A percentile compares a stretch with the other conserved stretches of the same genome.
Conservation (phyloP, 202 grass and related monocot genomes). For the Panicum hallii region DNA sequence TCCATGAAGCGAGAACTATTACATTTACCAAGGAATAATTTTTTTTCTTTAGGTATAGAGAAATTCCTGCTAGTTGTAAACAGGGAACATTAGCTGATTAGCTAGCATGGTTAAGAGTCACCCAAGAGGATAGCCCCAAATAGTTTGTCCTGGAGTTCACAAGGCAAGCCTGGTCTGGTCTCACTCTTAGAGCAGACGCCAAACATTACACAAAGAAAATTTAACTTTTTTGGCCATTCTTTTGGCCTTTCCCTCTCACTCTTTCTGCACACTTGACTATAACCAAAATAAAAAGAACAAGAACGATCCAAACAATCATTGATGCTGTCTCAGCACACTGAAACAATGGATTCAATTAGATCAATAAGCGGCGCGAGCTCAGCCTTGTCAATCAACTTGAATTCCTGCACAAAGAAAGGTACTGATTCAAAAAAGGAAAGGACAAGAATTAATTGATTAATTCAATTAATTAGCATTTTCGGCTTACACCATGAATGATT, state of each 20-base stretch:
- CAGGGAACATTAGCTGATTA: neutral
- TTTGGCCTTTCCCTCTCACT: slow-evolving; percentile 20
- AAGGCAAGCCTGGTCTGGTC: neutral
- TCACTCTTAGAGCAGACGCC: slow-evolving; percentile 1
- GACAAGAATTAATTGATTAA: neutral
- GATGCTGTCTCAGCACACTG: slow-evolving; percentile 25
- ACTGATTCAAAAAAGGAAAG: neutral
- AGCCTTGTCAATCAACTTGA: slow-evolving; percentile 70
- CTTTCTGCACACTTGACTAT: neutral
- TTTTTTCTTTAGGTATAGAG: neutral
- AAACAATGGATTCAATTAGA: slow-evolving; percentile 68
- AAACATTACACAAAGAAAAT: neutral
- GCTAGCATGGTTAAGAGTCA: neutral
- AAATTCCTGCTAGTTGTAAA: neutral
- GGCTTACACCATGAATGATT: neutral
- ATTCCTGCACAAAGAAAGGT: slow-evolving; percentile 53
- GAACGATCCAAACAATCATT: neutral
- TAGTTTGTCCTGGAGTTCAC: neutral
- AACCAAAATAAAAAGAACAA: neutral
- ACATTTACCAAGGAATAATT: neutral
- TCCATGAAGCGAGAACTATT: neutral
- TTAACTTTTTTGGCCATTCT: neutral
- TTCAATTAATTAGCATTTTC: neutral
- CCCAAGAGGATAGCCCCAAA: neutral
- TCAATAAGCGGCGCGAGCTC: slow-evolving; percentile 74